Evolutionary conservation across 331 rosid genomes (phyloP), one percentile per base, ranked within the genome.

Genomic region (Malus hybrid): DNA sequence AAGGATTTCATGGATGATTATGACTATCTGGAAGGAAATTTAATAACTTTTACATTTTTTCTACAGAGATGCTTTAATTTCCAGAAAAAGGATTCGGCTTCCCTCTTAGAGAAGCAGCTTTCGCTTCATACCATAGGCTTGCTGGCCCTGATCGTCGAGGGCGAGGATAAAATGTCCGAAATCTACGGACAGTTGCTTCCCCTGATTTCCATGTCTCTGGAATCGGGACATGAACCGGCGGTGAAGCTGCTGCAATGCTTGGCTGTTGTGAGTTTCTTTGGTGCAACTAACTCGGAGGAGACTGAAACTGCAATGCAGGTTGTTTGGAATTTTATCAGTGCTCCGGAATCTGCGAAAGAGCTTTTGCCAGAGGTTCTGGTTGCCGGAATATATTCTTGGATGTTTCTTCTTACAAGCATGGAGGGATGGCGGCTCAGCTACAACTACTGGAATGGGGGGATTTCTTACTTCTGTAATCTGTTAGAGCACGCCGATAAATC

Each of bases 311-410:
- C 68, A 32, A 63, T 63, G 68, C 39, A 63, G n/a, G 33, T 63
- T 63, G 5, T 63, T 29, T 63, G 44, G 44, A 7, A 63, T 19
- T 63, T 30, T 12, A 1, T 63, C 16, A 22, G 28, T 26, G 4
- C 24, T 61, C 19, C 66, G 13, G 66, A 61, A 61, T 63, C 20
- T 22, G 42, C 13, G 3, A 63, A 12, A 71, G 0, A 75, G 68
- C 79, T 24, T 32, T 28, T 46, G 13, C 39, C 75, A 6, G 48
- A 55, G 6, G 64, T 67, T 20, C 36, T 78, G 8, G 48, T 72
- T 73, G 69, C 78, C 29, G 80, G 82, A 28, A 60, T 70, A 58
- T 52, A 48, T 26, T 34, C 86, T 71, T 85, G 89, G 86, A 30
- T 34, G 24, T 80, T 85, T 24, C 80, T 85, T 32, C 77, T 79